These are phyloP conservation scores for Amoeboaphelidium occidentale DNA, from an alignment of 371 early-diverging fungal genomes.

Conservation along the genomic window DNA sequence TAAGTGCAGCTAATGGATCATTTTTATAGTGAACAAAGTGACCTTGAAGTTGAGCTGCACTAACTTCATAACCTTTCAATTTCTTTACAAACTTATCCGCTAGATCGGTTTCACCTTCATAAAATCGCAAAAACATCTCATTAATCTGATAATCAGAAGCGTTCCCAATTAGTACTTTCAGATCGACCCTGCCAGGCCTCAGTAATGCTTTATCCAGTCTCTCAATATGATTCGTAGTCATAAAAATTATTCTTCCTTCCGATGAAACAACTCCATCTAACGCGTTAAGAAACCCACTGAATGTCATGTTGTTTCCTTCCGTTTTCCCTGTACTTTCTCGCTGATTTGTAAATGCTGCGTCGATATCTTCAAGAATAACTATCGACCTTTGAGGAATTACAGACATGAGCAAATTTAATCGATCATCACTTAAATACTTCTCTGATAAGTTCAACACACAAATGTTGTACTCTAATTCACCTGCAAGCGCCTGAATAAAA, in stretches of 20 bases:
- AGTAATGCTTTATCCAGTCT: slow-evolving; percentile 89
- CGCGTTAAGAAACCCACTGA: slow-evolving; percentile 94
- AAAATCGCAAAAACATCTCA: slow-evolving; percentile 70
- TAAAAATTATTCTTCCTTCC: slow-evolving; percentile 89
- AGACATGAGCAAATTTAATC: slow-evolving; percentile 72
- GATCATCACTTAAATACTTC: slow-evolving; percentile 81
- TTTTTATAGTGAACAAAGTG: slow-evolving; percentile 78
- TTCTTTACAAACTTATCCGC: slow-evolving; percentile 42
- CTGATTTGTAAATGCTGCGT: slow-evolving; percentile 79
- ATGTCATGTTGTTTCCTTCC: slow-evolving; percentile 57
- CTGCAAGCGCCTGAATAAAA: slow-evolving; percentile 95
- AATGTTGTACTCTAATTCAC: slow-evolving; percentile 87
- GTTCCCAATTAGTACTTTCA: slow-evolving; percentile 68
- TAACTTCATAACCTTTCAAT: slow-evolving; percentile 16
- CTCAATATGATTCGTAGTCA: slow-evolving; percentile 98
- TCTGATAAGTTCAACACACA: slow-evolving; percentile 85
- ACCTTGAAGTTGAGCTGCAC: slow-evolving; percentile 76
- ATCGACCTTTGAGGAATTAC: slow-evolving; percentile 86
- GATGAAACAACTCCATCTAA: slow-evolving; percentile 96
- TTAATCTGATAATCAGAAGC: slow-evolving; percentile 48
- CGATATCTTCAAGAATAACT: slow-evolving; percentile 95
- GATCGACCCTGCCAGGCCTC: slow-evolving; percentile 94
- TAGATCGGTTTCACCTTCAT: slow-evolving; percentile 25
- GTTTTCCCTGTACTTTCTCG: too few relatives aligned
- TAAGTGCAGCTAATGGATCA: slow-evolving; percentile 42